Percentiles rank a stretch among this genome's conserved stretches.
These are phyloP conservation scores for Xylaria sp. DNA, from an alignment of 2,329 filamentous ascomycete genomes.

Conservation along the genomic window DNA sequence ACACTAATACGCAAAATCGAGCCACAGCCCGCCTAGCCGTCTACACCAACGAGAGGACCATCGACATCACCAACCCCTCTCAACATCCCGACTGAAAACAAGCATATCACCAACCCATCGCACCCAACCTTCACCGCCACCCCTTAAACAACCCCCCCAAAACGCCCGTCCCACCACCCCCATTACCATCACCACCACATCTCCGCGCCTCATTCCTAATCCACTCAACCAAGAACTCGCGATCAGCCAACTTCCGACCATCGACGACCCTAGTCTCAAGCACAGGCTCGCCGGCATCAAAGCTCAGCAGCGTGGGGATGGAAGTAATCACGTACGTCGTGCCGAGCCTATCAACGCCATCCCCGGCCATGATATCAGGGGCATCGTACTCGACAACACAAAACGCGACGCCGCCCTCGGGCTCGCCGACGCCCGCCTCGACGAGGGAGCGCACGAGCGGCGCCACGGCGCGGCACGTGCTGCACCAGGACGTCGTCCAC, in stretches of 20 bases:
- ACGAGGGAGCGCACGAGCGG: constrained; percentile 62
- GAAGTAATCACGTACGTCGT: constrained; percentile 67
- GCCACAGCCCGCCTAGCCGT: no score
- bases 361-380: constrained; percentile 62
- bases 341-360: constrained; percentile 52
- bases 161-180: constrained; percentile 45
- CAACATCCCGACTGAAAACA: background rate
- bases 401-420: constrained; percentile 65
- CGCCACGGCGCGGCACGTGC: constrained; percentile 61
- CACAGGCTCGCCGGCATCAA: constrained; percentile 66
- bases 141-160: constrained; percentile 49
- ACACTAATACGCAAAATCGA: background rate
- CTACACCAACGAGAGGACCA: background rate
- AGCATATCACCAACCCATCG: background rate
- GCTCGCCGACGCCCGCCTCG: constrained; percentile 62
- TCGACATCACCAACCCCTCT: no score
- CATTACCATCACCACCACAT: constrained; percentile 57
- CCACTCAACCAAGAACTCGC: constrained; percentile 64
- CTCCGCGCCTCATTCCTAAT: constrained; percentile 61
- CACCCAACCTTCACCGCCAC: constrained; percentile 37
- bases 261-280: constrained; percentile 61
- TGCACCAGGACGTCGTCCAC: constrained; percentile 69
- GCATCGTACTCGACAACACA: constrained; percentile 66
- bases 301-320: constrained; percentile 67
- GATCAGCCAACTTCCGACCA: constrained; percentile 59